Evolutionary conservation across 179 eudicot species (phyloP).

Genomic region (Camellia oleifera): DNA sequence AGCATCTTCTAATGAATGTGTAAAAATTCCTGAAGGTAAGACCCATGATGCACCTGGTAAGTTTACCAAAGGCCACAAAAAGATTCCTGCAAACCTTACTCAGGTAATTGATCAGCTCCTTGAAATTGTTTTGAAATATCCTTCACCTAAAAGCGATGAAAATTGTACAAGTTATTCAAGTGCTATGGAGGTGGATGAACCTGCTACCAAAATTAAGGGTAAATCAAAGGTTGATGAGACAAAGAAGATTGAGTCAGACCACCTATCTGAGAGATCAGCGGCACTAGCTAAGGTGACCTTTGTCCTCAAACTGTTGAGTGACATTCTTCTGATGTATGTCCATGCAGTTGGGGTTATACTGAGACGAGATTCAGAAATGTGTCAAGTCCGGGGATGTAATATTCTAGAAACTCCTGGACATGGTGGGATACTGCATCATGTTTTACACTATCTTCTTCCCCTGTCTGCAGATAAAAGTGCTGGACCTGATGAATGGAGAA

Average conservation of each 20-base stretch:
- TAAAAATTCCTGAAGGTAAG: constrained; percentile 58
- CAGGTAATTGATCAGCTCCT: constrained; percentile 94
- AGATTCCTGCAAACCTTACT: constrained; percentile 75
- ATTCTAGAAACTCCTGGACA: constrained; percentile 49
- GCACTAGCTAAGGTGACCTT: constrained; percentile 85
- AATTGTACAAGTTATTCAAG: constrained; percentile 36
- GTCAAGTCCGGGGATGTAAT: constrained; percentile 58
- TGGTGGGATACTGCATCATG: constrained; percentile 86
- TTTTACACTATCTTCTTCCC: constrained; percentile 75
- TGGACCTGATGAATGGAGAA: constrained; percentile 75
- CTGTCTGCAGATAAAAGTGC: constrained; percentile 53
- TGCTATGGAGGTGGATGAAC: constrained; percentile 86
- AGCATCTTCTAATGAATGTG: constrained; percentile 50
- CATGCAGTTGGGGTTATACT: constrained; percentile 84
- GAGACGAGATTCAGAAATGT: constrained; percentile 74
- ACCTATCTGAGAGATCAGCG: constrained; percentile 69
- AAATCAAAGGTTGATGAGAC: constrained; percentile 88
- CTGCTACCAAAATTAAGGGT: constrained; percentile 68
- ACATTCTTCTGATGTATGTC: constrained; percentile 90
- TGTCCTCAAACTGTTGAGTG: constrained; percentile 88
- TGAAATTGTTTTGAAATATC: constrained; percentile 75
- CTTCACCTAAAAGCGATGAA: constrained; percentile 47
- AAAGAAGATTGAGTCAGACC: constrained; percentile 48
- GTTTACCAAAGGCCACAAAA: constrained; percentile 79
- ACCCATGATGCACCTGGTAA: constrained; percentile 65